Conservation (phyloP, 768 basidiomycete genomes). For the Serendipita vermifera region DNA sequence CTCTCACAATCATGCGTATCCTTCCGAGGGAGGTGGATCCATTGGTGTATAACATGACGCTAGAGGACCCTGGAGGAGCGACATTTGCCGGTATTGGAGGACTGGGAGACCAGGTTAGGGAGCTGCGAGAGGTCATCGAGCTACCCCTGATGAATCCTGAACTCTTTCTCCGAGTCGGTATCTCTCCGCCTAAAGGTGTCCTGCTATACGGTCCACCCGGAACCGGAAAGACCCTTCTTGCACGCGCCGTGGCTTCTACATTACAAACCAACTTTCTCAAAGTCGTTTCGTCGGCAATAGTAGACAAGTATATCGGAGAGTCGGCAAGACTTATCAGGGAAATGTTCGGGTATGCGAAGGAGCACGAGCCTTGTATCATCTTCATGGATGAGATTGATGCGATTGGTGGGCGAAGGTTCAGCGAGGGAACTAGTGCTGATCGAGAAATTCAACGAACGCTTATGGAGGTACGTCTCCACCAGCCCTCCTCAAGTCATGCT, state of each 20-base stretch:
- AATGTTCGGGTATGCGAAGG: conserved; percentile 98
- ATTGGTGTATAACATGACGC: conserved; percentile 97
- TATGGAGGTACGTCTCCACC: conserved; percentile 66
- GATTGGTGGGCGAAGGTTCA: conserved; percentile 83
- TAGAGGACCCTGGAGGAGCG: conserved; percentile 92
- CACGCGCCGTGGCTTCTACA: conserved; percentile 90
- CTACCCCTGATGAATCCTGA: conserved; percentile 89
- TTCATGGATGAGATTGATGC: conserved; percentile 99
- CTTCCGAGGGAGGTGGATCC: conserved; percentile 96
- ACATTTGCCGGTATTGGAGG: conserved; percentile 98
- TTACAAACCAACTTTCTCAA: conserved; percentile 96
- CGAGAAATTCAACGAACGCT: conserved; percentile 96
- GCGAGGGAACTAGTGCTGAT: conserved; percentile 94
- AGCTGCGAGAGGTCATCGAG: conserved; percentile 95
- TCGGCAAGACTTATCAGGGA: conserved; percentile 91
- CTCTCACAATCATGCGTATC: conserved; percentile 96
- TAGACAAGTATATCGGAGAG: conserved; percentile 98
- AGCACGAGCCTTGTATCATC: conserved; percentile 97
- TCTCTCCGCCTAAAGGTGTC: conserved; percentile 92
- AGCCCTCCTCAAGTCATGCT: not conserved
- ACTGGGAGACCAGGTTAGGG: conserved; percentile 91
- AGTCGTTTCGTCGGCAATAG: conserved; percentile 95
- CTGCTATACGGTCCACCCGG: conserved; percentile 93
- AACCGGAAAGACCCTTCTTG: conserved; percentile 91
- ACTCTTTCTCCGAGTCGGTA: conserved; percentile 88